These are phyloP conservation scores for Calonectria multiphialidica DNA, from an alignment of 2,329 filamentous ascomycete species.

Conservation along the genomic window DNA sequence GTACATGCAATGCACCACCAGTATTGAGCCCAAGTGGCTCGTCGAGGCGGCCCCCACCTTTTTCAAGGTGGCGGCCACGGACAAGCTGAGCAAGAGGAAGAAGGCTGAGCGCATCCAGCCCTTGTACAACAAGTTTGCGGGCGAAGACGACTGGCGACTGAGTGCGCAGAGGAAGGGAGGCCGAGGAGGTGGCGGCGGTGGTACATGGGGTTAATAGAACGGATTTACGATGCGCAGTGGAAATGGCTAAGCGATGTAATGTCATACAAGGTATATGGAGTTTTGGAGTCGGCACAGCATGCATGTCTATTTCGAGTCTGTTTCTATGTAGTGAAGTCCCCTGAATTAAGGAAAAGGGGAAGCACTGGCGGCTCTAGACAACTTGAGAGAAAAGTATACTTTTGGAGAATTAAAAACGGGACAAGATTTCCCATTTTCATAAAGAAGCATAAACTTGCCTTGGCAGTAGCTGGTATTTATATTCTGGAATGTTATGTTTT, in stretches of 20 bases:
- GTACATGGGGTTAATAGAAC: constrained; percentile 83
- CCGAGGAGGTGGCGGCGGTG: constrained; percentile 85
- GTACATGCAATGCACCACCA: constrained; percentile 96
- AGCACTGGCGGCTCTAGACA: not conserved
- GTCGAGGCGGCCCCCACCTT: constrained; percentile 98
- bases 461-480: too few species aligned
- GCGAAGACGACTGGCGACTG: constrained; percentile 95
- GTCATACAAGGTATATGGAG: not conserved
- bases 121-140: constrained; percentile 90
- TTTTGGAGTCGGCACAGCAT: constrained; percentile 1
- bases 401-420: not conserved
- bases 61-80: constrained; percentile 95
- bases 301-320: not conserved
- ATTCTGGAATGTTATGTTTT: too few species aligned
- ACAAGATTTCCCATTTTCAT: not conserved
- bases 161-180: constrained; percentile 89
- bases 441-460: too few species aligned
- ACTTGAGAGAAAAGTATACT: not conserved
- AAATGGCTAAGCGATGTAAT: not conserved
- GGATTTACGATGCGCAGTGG: not conserved
- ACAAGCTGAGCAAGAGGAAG: constrained; percentile 89
- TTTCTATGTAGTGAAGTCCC: not conserved
- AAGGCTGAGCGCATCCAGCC: constrained; percentile 95
- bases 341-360: not conserved
- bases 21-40: constrained; percentile 93